A percentile compares a stretch with the other conserved stretches of the same genome.
Conservation (phyloP, 2,329 filamentous ascomycete genomes). For the Aspergillus sp. region DNA sequence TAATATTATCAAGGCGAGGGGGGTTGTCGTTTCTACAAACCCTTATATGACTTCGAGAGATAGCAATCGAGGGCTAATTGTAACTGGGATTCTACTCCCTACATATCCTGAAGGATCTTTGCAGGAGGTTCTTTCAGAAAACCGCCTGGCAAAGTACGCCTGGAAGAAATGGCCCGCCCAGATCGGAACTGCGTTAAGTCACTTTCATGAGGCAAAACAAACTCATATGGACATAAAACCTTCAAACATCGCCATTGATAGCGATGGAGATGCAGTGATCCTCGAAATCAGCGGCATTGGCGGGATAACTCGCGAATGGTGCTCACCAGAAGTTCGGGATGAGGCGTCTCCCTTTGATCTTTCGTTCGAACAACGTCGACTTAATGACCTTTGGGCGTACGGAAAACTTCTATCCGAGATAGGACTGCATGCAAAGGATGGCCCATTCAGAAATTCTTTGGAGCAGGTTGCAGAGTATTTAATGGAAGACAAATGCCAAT, state of each 20-base stretch:
- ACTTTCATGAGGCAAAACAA: constrained; percentile 14
- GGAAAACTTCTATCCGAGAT: constrained; percentile 22
- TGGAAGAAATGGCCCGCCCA: constrained; percentile 21
- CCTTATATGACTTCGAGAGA: constrained; percentile 15
- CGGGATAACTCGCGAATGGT: constrained; percentile 19
- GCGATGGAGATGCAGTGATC: constrained; percentile 17
- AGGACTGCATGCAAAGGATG: constrained; percentile 9
- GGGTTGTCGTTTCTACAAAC: constrained; percentile 18
- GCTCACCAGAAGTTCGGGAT: constrained; percentile 22
- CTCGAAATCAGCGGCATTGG: constrained; percentile 26
- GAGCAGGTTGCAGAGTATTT: constrained; percentile 13
- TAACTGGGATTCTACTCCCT: constrained; percentile 20
- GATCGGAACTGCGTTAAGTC: constrained; percentile 16
- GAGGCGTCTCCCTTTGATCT: constrained; percentile 18
- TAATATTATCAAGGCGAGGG: constrained; percentile 18
- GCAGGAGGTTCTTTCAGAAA: constrained; percentile 11
- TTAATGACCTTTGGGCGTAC: constrained; percentile 23
- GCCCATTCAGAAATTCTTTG: constrained; percentile 8
- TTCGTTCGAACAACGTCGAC: constrained; percentile 18
- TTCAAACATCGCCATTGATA: constrained; percentile 21
- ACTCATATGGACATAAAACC: constrained; percentile 23
- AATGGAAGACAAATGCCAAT: constrained; percentile 9
- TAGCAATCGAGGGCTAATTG: constrained; percentile 11
- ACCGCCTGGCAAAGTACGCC: constrained; percentile 7
- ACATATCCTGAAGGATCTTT: constrained; percentile 18